Percentiles rank a stretch among this genome's conserved stretches.
Evolutionary conservation across 1,284 basidiomycete species (phyloP).

Genomic region (Trametes hirsuta): DNA sequence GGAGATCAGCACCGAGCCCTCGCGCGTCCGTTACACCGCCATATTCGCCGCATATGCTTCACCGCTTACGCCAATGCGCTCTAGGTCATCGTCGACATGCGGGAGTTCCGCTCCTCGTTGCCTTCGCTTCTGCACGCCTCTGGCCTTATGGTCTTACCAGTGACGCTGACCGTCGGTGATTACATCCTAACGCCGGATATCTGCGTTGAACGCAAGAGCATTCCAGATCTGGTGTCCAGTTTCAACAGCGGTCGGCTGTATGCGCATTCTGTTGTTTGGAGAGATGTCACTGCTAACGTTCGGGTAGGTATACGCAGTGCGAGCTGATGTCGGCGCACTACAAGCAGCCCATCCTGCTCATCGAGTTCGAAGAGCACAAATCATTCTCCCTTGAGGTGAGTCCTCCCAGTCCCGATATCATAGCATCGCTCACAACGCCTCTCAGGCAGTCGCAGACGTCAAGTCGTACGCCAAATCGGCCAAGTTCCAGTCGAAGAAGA

Average conservation of each 20-base stretch:
- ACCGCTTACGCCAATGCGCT: too few relatives aligned
- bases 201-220: conserved; percentile 94
- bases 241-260: conserved; percentile 93
- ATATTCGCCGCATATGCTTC: too few relatives aligned
- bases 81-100: conserved; percentile 94
- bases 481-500: conserved; percentile 61
- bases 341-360: conserved; percentile 92
- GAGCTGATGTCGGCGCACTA: conserved; percentile 97
- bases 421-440: neutral
- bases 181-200: conserved; percentile 96
- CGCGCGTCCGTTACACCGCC: conserved; percentile 59
- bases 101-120: conserved; percentile 93
- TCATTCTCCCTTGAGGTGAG: conserved; percentile 87
- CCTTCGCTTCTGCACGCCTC: conserved; percentile 91
- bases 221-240: conserved; percentile 89
- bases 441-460: conserved; percentile 59
- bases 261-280: conserved; percentile 13
- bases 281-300: neutral
- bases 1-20: conserved; percentile 67
- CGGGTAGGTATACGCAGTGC: conserved; percentile 91
- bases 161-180: conserved; percentile 93
- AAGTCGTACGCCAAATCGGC: conserved; percentile 63
- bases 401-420: conserved; percentile 6
- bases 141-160: conserved; percentile 82
- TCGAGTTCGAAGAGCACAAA: conserved; percentile 98